Evolutionary conservation across 768 basidiomycete genomes (phyloP).

Genomic region (Amanita exitialis): DNA sequence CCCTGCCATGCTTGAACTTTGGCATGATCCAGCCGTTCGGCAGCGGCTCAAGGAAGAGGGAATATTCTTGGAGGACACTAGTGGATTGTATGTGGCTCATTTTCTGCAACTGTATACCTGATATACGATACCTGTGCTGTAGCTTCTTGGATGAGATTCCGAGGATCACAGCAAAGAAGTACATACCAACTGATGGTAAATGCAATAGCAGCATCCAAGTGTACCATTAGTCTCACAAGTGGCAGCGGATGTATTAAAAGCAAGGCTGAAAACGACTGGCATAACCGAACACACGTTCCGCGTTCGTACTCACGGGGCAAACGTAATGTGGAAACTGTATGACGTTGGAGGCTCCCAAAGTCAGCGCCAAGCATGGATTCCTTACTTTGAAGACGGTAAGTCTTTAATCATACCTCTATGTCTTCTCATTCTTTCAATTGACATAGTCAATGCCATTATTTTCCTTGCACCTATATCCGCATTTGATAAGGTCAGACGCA

Average conservation of each 20-base stretch:
- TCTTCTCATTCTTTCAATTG: constrained; percentile 4
- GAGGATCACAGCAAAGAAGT: constrained; percentile 72
- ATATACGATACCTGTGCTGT: constrained; percentile 5
- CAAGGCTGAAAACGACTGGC: constrained; percentile 74
- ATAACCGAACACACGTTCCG: constrained; percentile 73
- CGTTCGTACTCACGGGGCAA: constrained; percentile 44
- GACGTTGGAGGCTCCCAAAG: constrained; percentile 78
- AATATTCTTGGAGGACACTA: constrained; percentile 69
- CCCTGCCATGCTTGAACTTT: constrained; percentile 61
- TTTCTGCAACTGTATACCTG: constrained; percentile 4
- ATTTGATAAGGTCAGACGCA: constrained; percentile 56
- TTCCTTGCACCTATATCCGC: constrained; percentile 84
- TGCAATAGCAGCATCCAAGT: constrained; percentile 11
- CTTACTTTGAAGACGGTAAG: constrained; percentile 80
- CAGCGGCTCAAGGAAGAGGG: constrained; percentile 54
- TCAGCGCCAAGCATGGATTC: constrained; percentile 81
- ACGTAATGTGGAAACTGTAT: constrained; percentile 70
- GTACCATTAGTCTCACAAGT: not conserved
- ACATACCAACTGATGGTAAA: constrained; percentile 69
- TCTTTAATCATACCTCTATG: not conserved
- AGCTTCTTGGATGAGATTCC: constrained; percentile 78
- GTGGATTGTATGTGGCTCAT: constrained; percentile 60
- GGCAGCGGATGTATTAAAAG: constrained; percentile 68
- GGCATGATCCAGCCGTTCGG: constrained; percentile 64
- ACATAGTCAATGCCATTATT: constrained; percentile 74